Evolutionary conservation across 164 flowering plant genomes (phyloP).

Genomic region (Echeveria elegans): DNA sequence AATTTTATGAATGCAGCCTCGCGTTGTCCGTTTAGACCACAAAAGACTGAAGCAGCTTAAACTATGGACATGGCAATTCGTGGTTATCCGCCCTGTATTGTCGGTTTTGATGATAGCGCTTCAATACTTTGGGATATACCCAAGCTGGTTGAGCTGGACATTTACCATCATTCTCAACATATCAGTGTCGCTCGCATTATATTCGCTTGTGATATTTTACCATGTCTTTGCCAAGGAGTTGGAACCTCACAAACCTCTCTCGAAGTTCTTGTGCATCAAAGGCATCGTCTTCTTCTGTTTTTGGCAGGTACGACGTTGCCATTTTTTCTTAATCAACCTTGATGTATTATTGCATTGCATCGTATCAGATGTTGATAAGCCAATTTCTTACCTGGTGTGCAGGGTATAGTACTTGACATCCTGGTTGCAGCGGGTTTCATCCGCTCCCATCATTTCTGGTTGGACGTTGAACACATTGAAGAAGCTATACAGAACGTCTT

Average conservation of each 20-base stretch:
- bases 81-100: slow-evolving; percentile 72
- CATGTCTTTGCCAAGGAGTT: slow-evolving; percentile 90
- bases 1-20: slow-evolving; percentile 53
- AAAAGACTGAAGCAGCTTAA: slow-evolving; percentile 65
- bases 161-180: slow-evolving; percentile 81
- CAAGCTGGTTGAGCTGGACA: slow-evolving; percentile 86
- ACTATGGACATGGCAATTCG: slow-evolving; percentile 97
- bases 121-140: slow-evolving; percentile 66
- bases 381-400: too few relatives aligned
- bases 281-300: slow-evolving; percentile 97
- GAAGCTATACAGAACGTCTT: slow-evolving; percentile 82
- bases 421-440: slow-evolving; percentile 57
- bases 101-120: slow-evolving; percentile 76
- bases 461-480: slow-evolving; percentile 79
- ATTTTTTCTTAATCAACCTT: too few relatives aligned
- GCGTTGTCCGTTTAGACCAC: slow-evolving; percentile 52
- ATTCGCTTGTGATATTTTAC: slow-evolving; percentile 77
- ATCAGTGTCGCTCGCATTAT: too few relatives aligned
- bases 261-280: slow-evolving; percentile 92
- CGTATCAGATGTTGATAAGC: too few relatives aligned
- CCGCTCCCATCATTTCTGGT: slow-evolving; percentile 70
- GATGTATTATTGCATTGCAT: too few relatives aligned
- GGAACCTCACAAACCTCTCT: slow-evolving; percentile 83
- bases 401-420: too few relatives aligned
- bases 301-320: slow-evolving; percentile 99